Evolutionary conservation across 2,329 filamentous ascomycete genomes (phyloP).

Genomic region (Blastomyces gilchristii): DNA sequence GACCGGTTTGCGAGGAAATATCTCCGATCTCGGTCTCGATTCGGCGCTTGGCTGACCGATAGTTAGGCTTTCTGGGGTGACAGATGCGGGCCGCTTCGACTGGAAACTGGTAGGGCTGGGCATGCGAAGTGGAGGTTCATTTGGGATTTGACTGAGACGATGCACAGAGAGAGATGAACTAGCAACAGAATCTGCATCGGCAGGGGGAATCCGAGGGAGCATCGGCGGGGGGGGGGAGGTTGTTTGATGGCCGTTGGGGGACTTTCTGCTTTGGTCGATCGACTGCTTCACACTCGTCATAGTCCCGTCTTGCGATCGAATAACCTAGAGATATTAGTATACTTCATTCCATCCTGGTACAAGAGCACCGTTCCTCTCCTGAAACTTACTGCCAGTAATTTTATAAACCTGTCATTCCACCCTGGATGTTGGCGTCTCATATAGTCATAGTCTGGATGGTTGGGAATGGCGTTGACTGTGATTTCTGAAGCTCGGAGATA

Average conservation of each 20-base stretch:
- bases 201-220: neutral
- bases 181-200: neutral
- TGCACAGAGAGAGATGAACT: neutral
- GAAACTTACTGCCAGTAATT: constrained; percentile 47
- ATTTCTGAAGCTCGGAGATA: constrained; percentile 77
- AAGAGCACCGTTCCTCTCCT: constrained; percentile 19
- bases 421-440: constrained; percentile 47
- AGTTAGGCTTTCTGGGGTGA: neutral
- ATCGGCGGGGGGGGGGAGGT: neutral
- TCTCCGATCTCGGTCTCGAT: constrained; percentile 18
- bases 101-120: constrained; percentile 34
- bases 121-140: constrained; percentile 21
- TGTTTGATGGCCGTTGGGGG: neutral
- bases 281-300: constrained; percentile 34
- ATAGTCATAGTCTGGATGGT: constrained; percentile 61
- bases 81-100: constrained; percentile 5
- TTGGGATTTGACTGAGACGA: neutral
- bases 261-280: constrained; percentile 22
- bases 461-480: constrained; percentile 62
- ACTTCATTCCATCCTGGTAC: neutral
- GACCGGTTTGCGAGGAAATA: constrained; percentile 17
- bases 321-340: constrained; percentile 10
- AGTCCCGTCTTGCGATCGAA: constrained; percentile 30
- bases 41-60: constrained; percentile 13
- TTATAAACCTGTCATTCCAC: constrained; percentile 42